Percentiles rank a stretch among this genome's conserved stretches.
Evolutionary conservation across 495 filamentous ascomycete species (phyloP).

Genomic region (Tuber magnatum): DNA sequence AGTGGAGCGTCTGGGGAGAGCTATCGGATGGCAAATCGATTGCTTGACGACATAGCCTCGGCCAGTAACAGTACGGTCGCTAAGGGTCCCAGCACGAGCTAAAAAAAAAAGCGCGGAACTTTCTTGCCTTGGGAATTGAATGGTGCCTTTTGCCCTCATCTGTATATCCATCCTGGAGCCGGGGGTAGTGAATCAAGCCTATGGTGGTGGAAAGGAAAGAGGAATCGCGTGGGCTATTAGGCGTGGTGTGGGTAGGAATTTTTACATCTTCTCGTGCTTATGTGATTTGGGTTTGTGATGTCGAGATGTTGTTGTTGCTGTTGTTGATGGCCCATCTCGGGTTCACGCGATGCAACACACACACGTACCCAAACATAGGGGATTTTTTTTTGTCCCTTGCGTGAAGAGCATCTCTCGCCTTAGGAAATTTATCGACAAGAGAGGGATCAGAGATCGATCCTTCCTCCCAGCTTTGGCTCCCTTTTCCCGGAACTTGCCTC

Average conservation of each 20-base stretch:
- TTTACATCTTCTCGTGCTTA: neutral
- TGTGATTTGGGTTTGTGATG: neutral
- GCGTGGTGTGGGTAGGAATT: neutral
- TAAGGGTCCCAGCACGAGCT: neutral
- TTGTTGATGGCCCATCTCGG: neutral
- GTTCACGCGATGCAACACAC: neutral
- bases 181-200: neutral
- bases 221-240: neutral
- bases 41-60: neutral
- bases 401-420: neutral
- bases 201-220: neutral
- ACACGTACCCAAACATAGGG: neutral
- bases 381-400: neutral
- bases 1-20: neutral
- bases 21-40: neutral
- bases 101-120: neutral
- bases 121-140: neutral
- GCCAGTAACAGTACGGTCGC: neutral
- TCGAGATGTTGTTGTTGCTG: neutral
- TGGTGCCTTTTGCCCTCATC: neutral
- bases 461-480: neutral
- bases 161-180: neutral
- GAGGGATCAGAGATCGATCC: constrained; percentile 1
- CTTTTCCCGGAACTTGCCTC: neutral
- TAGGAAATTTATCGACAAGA: neutral